Evolutionary conservation across 2,329 filamentous ascomycete species (phyloP), one percentile per base, ranked within the genome.

Genomic region (Colletotrichum nymphaeae): DNA sequence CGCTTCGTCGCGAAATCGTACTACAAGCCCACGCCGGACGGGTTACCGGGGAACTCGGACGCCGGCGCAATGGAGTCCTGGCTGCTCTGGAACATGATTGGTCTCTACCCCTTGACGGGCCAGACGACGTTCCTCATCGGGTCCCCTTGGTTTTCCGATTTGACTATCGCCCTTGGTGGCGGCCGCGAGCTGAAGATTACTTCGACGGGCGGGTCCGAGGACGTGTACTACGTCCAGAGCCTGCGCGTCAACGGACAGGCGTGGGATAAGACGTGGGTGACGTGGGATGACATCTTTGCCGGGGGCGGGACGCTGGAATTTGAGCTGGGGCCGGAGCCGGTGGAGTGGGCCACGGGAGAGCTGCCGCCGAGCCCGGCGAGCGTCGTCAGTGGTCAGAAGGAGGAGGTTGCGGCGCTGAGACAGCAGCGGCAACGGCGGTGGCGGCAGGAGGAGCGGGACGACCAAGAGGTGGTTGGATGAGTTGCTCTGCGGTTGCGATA

Each of bases 11-110:
- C 91, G 35, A 89, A 90, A 75, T 81, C 83, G 16, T 90, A 89
- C 81, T 93, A 93, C 81, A 84, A 83, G 62, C 84, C 88, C 1
- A 87, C 87, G 0, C 83, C 85, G 0, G 78, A 77, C 8, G 92
- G 93, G 0, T 84, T 94, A 0, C 92, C 92, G 0, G 93, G 93
- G 0, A 94, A 94, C 80, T 91, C 88, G 57, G 93, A 94, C 79
- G 91, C 91, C 1, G 93, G 93, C 7, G 91, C 92, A 16, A 93
- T 94, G 92, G 91, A 94, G 78, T 90, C 88, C 8, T 93, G 91
- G 89, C 80, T 93, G 3, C 81, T 93, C 9, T 94, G 92, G 89
- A 90, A 89, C 75, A 92, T 93, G 87, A 86, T 93, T 49, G 92
- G 92, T 2, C 81, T 93, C 32, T 93, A 93, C 76, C 92, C 92